phyloP scores from a whole-genome alignment of 2,329 filamentous ascomycete species.

The Penicillium freii region DNA sequence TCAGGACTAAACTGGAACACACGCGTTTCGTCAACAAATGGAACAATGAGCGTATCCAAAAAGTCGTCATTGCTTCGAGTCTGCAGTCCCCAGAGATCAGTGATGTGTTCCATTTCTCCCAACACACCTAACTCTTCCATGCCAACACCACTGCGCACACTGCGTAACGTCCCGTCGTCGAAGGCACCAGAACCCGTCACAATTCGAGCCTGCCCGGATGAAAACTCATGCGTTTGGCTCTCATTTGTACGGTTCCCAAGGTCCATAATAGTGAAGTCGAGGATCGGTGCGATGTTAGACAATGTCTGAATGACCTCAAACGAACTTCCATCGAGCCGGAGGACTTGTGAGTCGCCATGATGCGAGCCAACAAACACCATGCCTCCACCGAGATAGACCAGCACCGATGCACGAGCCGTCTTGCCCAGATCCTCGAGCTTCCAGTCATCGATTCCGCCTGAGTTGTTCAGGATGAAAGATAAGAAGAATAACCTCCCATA shows the following conservation, averaged over 20 bases:
- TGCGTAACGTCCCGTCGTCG: slow-evolving; percentile 81
- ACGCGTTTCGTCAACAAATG: slow-evolving; percentile 79
- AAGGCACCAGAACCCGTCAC: slow-evolving; percentile 91
- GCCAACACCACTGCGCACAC: slow-evolving; percentile 89
- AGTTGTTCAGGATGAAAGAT: slow-evolving; percentile 66
- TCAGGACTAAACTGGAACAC: slow-evolving; percentile 72
- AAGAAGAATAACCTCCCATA: slow-evolving; percentile 85
- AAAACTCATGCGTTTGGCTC: slow-evolving; percentile 81
- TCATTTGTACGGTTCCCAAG: slow-evolving; percentile 83
- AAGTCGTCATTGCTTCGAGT: slow-evolving; percentile 45
- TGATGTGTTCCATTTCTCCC: slow-evolving; percentile 72
- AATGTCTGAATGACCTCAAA: slow-evolving; percentile 72
- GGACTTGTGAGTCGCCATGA: slow-evolving; percentile 85
- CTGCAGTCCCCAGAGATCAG: slow-evolving; percentile 69
- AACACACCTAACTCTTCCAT: slow-evolving; percentile 83
- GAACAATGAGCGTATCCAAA: slow-evolving; percentile 71
- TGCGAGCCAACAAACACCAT: slow-evolving; percentile 87
- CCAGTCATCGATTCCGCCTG: slow-evolving; percentile 69
- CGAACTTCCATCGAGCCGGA: slow-evolving; percentile 60
- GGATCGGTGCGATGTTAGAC: slow-evolving; percentile 81
- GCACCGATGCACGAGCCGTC: slow-evolving; percentile 71
- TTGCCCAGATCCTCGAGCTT: slow-evolving; percentile 64
- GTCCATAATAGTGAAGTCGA: slow-evolving; percentile 96
- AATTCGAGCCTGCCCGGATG: slow-evolving; percentile 88
- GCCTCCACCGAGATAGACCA: slow-evolving; percentile 69